A percentile compares a stretch with the other conserved stretches of the same genome.
Conservation (phyloP, 495 filamentous ascomycete genomes). For the Aspergillus ellipticus region DNA sequence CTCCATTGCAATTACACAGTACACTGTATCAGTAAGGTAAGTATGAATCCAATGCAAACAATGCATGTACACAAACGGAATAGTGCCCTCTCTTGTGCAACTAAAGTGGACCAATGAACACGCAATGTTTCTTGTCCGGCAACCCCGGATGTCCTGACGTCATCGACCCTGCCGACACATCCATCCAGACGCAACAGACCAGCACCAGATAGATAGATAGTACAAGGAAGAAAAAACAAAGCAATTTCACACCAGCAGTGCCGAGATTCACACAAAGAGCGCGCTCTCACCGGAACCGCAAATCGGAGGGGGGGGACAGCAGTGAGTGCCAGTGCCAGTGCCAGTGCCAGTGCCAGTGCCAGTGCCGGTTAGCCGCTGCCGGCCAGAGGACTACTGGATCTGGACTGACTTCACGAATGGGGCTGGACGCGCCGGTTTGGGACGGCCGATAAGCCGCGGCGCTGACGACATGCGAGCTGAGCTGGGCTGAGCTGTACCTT, state of each 20-base stretch:
- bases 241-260: neutral
- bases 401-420: neutral
- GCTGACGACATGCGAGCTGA: neutral
- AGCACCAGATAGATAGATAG: neutral
- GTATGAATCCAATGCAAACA: neutral
- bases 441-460: neutral
- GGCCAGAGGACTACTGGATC: no score
- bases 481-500: neutral
- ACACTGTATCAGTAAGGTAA: no score
- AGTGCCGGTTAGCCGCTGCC: neutral
- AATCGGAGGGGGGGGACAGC: no score
- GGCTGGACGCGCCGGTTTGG: neutral
- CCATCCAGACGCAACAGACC: neutral
- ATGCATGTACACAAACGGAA: neutral
- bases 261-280: neutral
- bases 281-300: neutral
- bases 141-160: slow-evolving; percentile 22
- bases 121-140: slow-evolving; percentile 6
- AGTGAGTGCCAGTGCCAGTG: no score
- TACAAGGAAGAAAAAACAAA: neutral
- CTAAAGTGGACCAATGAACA: neutral
- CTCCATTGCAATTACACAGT: no score
- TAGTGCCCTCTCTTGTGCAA: neutral
- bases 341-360: no score
- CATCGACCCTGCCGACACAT: slow-evolving; percentile 2